These are phyloP conservation scores for Monosporozyma siamensis DNA, from an alignment of 805 yeast genomes.

Conservation along the genomic window DNA sequence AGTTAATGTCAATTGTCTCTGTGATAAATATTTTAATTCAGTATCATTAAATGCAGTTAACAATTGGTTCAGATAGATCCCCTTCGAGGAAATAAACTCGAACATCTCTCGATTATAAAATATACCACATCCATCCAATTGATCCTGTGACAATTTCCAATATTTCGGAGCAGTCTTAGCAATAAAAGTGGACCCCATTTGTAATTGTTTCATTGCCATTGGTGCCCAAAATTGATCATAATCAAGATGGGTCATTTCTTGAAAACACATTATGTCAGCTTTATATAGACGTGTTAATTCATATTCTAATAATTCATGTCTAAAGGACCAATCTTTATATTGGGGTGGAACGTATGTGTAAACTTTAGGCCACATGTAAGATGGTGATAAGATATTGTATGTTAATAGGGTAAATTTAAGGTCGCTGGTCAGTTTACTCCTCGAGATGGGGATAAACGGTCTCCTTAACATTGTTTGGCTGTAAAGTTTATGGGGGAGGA, in stretches of 20 bases:
- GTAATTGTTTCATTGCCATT: slow-evolving; percentile 21
- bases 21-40: slow-evolving; percentile 21
- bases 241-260: slow-evolving; percentile 40
- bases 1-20: slow-evolving; percentile 18
- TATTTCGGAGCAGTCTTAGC: slow-evolving; percentile 44
- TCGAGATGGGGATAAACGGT: slow-evolving; percentile 3
- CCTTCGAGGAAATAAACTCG: slow-evolving; percentile 30
- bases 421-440: background rate
- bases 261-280: slow-evolving; percentile 54
- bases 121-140: slow-evolving; percentile 52
- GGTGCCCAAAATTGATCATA: slow-evolving; percentile 35
- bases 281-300: slow-evolving; percentile 28
- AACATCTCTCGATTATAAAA: slow-evolving; percentile 43
- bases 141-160: slow-evolving; percentile 39
- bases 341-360: slow-evolving; percentile 41
- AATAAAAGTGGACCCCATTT: slow-evolving; percentile 41
- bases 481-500: background rate
- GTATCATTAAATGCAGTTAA: slow-evolving; percentile 22
- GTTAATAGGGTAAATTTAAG: slow-evolving; percentile 31
- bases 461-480: slow-evolving; percentile 3
- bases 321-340: slow-evolving; percentile 40
- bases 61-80: slow-evolving; percentile 29
- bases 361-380: slow-evolving; percentile 52
- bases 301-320: slow-evolving; percentile 36
- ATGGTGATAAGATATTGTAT: slow-evolving; percentile 41